These are phyloP conservation scores for Boeremia lycopersici DNA, from an alignment of 2,329 filamentous ascomycete genomes.

Conservation along the genomic window DNA sequence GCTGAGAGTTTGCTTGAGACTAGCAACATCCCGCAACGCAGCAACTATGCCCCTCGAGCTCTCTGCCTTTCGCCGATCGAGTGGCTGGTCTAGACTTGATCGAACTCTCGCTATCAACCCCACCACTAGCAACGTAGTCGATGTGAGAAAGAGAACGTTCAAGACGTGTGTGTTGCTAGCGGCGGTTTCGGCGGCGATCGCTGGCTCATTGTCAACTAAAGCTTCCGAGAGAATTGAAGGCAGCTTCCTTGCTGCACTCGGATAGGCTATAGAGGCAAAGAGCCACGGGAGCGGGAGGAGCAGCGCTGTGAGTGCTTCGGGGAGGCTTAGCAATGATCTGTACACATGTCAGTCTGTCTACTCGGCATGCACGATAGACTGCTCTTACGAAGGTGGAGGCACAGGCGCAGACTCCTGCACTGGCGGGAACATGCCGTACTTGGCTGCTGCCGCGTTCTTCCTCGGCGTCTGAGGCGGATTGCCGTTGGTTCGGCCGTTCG, in stretches of 20 bases:
- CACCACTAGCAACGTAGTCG: conserved; percentile 53
- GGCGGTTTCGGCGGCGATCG: conserved; percentile 12
- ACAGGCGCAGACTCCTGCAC: conserved; percentile 39
- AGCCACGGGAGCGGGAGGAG: conserved; percentile 58
- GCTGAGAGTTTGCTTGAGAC: conserved; percentile 33
- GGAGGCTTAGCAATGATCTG: conserved; percentile 46
- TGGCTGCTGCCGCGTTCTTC: conserved; percentile 19
- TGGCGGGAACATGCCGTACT: conserved; percentile 41
- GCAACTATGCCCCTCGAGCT: conserved; percentile 15
- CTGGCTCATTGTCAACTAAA: conserved; percentile 22
- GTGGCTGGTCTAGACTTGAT: conserved; percentile 33
- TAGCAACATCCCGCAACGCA: conserved; percentile 11
- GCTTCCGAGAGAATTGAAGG: conserved; percentile 34
- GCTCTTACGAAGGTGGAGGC: conserved; percentile 31
- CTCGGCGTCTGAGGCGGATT: conserved; percentile 39
- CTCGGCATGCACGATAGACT: conserved; percentile 3
- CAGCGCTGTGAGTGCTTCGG: conserved; percentile 57
- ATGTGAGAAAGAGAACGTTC: conserved; percentile 54
- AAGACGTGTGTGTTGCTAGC: conserved; percentile 42
- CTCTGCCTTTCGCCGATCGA: conserved; percentile 46
- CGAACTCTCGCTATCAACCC: conserved; percentile 49
- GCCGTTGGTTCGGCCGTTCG: conserved; percentile 38
- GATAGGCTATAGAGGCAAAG: conserved; percentile 55
- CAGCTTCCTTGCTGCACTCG: conserved; percentile 27
- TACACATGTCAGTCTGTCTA: background rate